Base-by-base conservation (phyloP, 176 grass and related monocot species). In the Melocanna baccifera region DNA sequence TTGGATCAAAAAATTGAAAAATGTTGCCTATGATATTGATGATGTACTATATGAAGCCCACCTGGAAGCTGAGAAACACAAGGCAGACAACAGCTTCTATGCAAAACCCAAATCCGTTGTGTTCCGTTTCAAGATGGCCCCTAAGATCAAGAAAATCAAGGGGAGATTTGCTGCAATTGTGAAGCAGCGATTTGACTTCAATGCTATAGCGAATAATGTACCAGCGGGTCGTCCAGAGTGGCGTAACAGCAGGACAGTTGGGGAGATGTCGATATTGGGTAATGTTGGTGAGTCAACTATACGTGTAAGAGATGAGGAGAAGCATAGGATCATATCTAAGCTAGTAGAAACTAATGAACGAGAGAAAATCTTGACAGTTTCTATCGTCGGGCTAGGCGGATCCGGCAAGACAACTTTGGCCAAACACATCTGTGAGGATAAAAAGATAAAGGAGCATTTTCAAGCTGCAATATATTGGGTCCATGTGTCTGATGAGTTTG, bases 371-470 rank as follows among this genome's bases (percentile, higher is more conserved):
- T 2, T 2, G 18, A 34, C 25, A 51, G 5, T 87, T 22, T 73
- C 66, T 19, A 10, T 91, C 0, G 23, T 87, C 22, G 84, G 84
- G 3, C 6, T 87, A 56, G 84, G 77, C 4, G 89, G 89, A 7
- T 26, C 77, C 0, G 75, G 89, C 0, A 87, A 91, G 32, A 91
- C 85, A 43, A 91, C 84, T 1, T 36, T 84, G 12, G 74, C 85
- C 3, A 75, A 80, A 25, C 45, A 70, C 0, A 51, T 67, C 1
- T 83, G 52, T 4, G 36, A 83, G 68, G 46, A 87, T 58, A 2
- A 9, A 1, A 36, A 4, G 4, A 39, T 77, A 67, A 14, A 29
- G 15, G 6, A 14, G 10, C 13, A 62, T 40, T 91, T 88, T 37
- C 10, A 77, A 3, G 1, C 3, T 1, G 65, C 6, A 2, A 8